phyloP scores from a whole-genome alignment of 148 eudicot genomes.

The Rhododendron kiyosumense region DNA sequence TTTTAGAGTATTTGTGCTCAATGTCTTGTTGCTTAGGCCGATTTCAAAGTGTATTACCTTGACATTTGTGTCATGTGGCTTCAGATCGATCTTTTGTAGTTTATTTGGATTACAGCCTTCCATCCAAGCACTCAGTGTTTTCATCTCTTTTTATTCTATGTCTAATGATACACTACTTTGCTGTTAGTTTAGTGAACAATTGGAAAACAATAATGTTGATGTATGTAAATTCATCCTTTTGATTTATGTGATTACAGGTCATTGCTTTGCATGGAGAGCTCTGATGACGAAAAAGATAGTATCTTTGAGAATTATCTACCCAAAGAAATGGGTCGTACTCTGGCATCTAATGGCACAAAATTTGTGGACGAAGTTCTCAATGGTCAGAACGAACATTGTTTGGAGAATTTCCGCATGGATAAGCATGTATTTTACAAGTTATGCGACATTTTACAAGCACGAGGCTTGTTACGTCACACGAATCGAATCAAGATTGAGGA shows the following conservation, averaged over 20 bases:
- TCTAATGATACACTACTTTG: neutral
- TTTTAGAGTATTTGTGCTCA: neutral
- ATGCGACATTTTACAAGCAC: conserved; percentile 29
- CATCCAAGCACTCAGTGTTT: neutral
- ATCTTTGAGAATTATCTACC: conserved; percentile 12
- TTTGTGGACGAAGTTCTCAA: conserved; percentile 40
- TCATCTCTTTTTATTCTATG: neutral
- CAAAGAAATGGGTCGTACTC: conserved; percentile 9
- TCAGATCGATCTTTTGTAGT: neutral
- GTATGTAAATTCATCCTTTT: neutral
- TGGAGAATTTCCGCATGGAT: conserved; percentile 43
- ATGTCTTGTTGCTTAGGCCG: neutral
- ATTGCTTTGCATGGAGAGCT: conserved; percentile 28
- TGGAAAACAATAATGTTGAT: neutral
- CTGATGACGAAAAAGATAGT: conserved; percentile 28
- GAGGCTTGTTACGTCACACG: conserved; percentile 31
- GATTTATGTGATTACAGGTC: conserved; percentile 6
- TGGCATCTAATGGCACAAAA: conserved; percentile 18
- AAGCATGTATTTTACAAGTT: conserved; percentile 35
- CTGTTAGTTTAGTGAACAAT: neutral
- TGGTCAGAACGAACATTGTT: conserved; percentile 29
- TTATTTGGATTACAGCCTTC: neutral
- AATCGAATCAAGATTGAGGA: conserved; percentile 38
- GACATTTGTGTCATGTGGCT: neutral
- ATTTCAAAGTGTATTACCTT: neutral